A percentile compares a stretch with the other conserved stretches of the same genome.
Evolutionary conservation across 768 basidiomycete genomes (phyloP).

Genomic region (Chalciporus chontae): DNA sequence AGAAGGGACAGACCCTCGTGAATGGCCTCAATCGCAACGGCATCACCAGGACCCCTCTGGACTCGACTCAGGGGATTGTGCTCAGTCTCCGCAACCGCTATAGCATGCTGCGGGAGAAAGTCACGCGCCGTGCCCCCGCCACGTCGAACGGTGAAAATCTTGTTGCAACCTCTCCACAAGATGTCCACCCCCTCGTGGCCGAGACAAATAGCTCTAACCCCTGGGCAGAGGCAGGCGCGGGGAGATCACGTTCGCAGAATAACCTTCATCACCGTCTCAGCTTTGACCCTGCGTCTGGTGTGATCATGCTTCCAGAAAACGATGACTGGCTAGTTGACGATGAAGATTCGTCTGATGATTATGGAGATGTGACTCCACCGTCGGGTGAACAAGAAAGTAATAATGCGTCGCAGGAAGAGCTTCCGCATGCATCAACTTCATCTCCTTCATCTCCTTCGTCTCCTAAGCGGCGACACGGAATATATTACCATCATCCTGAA

Average conservation of each 20-base stretch:
- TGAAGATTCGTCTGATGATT: constrained; percentile 44
- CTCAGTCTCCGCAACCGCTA: constrained; percentile 76
- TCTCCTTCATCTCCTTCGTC: constrained; percentile 32
- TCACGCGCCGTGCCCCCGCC: constrained; percentile 10
- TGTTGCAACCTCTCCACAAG: background rate
- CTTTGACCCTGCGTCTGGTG: constrained; percentile 83
- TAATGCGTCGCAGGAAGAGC: constrained; percentile 23
- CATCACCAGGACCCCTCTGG: constrained; percentile 35
- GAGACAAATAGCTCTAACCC: constrained; percentile 45
- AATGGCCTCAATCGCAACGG: constrained; percentile 44
- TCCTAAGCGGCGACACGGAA: constrained; percentile 61
- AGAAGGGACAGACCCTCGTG: constrained; percentile 73
- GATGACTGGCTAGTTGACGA: constrained; percentile 62
- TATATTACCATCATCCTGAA: constrained; percentile 88
- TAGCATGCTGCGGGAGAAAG: constrained; percentile 44
- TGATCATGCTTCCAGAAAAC: constrained; percentile 83
- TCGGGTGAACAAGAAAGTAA: constrained; percentile 15
- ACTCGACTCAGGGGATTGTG: constrained; percentile 65
- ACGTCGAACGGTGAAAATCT: constrained; percentile 6
- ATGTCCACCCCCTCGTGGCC: constrained; percentile 21
- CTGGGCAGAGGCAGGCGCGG: constrained; percentile 48
- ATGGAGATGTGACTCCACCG: constrained; percentile 31
- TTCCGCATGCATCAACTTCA: constrained; percentile 11
- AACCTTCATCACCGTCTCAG: constrained; percentile 61
- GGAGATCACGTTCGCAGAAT: constrained; percentile 21